Percentiles rank a stretch among this genome's conserved stretches.
These are phyloP conservation scores for Yamadazyma conglobata DNA, from an alignment of 1,139 yeast genomes.

Conservation along the genomic window DNA sequence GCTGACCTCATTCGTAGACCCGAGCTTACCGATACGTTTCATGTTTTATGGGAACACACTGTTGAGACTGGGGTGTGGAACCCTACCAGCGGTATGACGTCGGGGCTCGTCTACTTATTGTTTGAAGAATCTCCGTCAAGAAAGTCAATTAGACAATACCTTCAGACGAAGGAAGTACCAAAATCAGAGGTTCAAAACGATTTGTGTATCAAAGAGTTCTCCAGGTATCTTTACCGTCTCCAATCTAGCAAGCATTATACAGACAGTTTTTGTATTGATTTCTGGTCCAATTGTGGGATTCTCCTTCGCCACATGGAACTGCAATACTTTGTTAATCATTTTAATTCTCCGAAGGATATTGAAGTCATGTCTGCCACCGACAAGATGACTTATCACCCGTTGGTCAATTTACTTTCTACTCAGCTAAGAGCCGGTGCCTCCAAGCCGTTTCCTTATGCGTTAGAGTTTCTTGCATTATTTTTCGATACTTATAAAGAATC, in stretches of 20 bases:
- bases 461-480: slow-evolving; percentile 44
- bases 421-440: slow-evolving; percentile 49
- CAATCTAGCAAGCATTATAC: slow-evolving; percentile 51
- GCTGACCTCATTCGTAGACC: slow-evolving; percentile 38
- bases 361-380: slow-evolving; percentile 35
- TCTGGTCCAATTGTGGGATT: slow-evolving; percentile 51
- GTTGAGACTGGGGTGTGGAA: neutral
- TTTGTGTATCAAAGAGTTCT: slow-evolving; percentile 36
- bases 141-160: neutral
- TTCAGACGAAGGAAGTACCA: neutral
- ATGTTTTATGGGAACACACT: slow-evolving; percentile 2
- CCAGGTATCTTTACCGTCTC: slow-evolving; percentile 45
- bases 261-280: slow-evolving; percentile 39
- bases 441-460: slow-evolving; percentile 52
- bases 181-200: neutral
- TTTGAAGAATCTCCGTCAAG: slow-evolving; percentile 35
- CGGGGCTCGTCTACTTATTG: slow-evolving; percentile 47
- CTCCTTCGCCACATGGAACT: slow-evolving; percentile 39
- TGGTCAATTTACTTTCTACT: slow-evolving; percentile 45
- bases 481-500: slow-evolving; percentile 33
- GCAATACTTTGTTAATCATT: slow-evolving; percentile 33
- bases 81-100: neutral
- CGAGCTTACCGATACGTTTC: slow-evolving; percentile 29
- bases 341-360: slow-evolving; percentile 46
- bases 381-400: slow-evolving; percentile 40